phyloP scores from a whole-genome alignment of 2,329 filamentous ascomycete genomes.

The Rasamsonia emersonii region DNA sequence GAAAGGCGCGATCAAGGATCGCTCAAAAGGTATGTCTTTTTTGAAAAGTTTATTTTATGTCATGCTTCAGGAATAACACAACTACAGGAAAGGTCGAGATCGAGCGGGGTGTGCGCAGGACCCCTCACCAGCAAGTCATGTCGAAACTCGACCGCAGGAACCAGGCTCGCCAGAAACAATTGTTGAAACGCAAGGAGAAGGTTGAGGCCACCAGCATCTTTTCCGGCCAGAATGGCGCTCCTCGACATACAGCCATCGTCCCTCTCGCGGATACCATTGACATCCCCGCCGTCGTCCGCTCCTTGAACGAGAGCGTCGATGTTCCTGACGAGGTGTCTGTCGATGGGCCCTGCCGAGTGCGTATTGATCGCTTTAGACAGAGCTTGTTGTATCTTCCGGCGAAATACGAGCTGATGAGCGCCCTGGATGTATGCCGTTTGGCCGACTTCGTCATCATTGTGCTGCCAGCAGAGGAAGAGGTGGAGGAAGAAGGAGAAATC shows the following conservation, averaged over 20 bases:
- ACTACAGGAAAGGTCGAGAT: conserved; percentile 63
- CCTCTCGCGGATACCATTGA: conserved; percentile 71
- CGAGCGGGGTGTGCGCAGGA: conserved; percentile 70
- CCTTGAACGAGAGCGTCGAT: conserved; percentile 71
- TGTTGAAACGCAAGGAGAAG: conserved; percentile 75
- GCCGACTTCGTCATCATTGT: conserved; percentile 89
- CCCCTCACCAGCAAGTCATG: conserved; percentile 92
- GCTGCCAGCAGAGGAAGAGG: conserved; percentile 69
- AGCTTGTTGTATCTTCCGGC: conserved; percentile 78
- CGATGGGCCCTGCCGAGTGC: conserved; percentile 53
- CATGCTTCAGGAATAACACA: conserved; percentile 7
- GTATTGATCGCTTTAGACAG: conserved; percentile 88
- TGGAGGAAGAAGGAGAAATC: conserved; percentile 70
- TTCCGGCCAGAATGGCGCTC: conserved; percentile 74
- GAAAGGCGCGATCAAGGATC: conserved; percentile 77
- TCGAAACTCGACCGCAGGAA: conserved; percentile 94
- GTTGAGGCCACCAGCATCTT: conserved; percentile 74
- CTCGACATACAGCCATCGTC: conserved; percentile 79
- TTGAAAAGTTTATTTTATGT: background rate
- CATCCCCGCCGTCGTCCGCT: conserved; percentile 55
- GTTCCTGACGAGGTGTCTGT: conserved; percentile 57
- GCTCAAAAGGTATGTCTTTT: conserved; percentile 61
- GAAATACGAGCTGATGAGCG: conserved; percentile 63
- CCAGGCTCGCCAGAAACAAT: conserved; percentile 82
- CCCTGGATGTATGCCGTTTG: conserved; percentile 74